phyloP scores from a whole-genome alignment of 1,139 yeast genomes.

The Candida sp. region DNA sequence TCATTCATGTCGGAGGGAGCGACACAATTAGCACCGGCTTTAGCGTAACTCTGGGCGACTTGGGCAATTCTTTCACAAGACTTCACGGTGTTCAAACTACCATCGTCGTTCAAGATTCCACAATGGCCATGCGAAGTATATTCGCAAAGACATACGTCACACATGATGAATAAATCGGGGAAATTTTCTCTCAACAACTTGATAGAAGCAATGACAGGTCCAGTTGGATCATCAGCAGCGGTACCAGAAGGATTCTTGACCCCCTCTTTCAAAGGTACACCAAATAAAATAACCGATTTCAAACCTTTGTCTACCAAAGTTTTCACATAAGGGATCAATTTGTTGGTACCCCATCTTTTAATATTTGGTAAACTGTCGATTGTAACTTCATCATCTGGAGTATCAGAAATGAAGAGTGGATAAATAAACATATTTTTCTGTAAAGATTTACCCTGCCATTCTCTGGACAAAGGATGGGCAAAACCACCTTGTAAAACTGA shows the following conservation, averaged over 20 bases:
- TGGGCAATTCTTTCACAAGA: conserved; percentile 87
- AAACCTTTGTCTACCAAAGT: conserved; percentile 78
- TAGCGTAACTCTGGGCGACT: conserved; percentile 93
- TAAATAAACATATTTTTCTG: conserved; percentile 88
- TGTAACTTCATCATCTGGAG: conserved; percentile 71
- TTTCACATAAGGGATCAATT: conserved; percentile 67
- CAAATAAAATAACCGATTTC: conserved; percentile 82
- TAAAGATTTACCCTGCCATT: conserved; percentile 90
- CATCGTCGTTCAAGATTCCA: conserved; percentile 86
- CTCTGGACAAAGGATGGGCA: conserved; percentile 82
- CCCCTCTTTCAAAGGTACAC: conserved; percentile 77
- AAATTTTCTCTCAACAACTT: conserved; percentile 59
- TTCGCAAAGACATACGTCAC: conserved; percentile 97
- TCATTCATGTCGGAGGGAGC: conserved; percentile 99
- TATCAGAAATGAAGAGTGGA: conserved; percentile 85
- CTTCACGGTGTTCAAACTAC: conserved; percentile 69
- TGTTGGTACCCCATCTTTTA: conserved; percentile 82
- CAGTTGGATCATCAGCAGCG: conserved; percentile 94
- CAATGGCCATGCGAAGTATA: conserved; percentile 97
- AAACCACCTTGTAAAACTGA: conserved; percentile 92
- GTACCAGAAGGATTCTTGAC: conserved; percentile 81
- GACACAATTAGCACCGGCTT: conserved; percentile 92
- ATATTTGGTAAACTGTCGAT: conserved; percentile 86
- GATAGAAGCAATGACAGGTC: conserved; percentile 86
- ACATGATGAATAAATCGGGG: conserved; percentile 83